Base-by-base conservation (phyloP, 78 protist species). In the Dictyostelium purpureum region DNA sequence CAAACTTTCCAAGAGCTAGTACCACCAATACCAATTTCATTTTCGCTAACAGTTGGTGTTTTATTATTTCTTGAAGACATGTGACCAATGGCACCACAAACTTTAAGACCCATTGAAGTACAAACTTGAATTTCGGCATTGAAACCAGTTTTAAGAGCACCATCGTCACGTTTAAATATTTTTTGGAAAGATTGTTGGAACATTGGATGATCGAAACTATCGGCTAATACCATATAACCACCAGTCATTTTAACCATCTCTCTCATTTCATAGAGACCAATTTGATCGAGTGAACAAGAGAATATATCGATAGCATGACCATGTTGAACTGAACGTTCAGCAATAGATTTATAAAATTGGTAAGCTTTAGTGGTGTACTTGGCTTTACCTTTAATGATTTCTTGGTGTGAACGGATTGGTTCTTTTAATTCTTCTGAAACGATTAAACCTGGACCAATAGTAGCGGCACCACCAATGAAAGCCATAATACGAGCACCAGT, bases 401-500 rank as follows among this genome's bases (percentile, higher is more conserved):
- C 99, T 63, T 76, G 79, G 73, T 97, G 98, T 38, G 96, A 65
- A 65, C 99, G 97, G 63, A 98, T 69, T 67, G 98, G 69, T 79
- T 98, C 99, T 51, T 54, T 56, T 69, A 94, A 52, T 42, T 93
- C 95, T 4, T 88, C 83, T 3, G 77, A 14, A 7, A 95, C 97
- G 4, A 95, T 95, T 42, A 63, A 0, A 37, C 99, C 99, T 5
- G 98, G 98, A 33, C 99, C 99, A 24, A 57, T 47, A 0, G 99
- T 98, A 83, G 97, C 89, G 1, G 99, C 98, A 3, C 99, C 99
- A 6, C 98, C 99, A 12, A 94, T 35, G 63, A 99, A 98, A 24
- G 92, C 33, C 97, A 98, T 87, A 71, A 98, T 77, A 26, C 99
- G 89, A 0, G 97, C 99, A 31, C 96, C 98, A 45, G 94, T 80